These are phyloP conservation scores for Phycomyces nitens DNA, from an alignment of 192 early-diverging fungal species.

Conservation along the genomic window DNA sequence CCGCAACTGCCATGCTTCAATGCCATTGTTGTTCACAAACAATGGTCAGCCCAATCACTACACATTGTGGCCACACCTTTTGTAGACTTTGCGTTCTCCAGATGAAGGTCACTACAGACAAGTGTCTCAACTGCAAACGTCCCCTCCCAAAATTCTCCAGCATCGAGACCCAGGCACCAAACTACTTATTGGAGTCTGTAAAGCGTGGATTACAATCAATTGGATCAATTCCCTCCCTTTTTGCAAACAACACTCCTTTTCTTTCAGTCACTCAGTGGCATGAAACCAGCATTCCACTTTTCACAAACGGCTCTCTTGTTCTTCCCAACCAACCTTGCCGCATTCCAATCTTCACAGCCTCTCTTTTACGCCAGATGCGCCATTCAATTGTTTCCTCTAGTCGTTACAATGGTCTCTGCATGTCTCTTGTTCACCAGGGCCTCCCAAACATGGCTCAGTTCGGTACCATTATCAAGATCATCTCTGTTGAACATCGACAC, in stretches of 20 bases:
- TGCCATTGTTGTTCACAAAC: constrained; percentile 5
- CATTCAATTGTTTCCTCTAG: constrained; percentile 6
- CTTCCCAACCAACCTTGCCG: constrained; percentile 13
- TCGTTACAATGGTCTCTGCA: constrained; percentile 17
- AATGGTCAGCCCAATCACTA: constrained; percentile 11
- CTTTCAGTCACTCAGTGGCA: background rate
- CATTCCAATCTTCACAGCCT: constrained; percentile 6
- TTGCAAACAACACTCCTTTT: background rate
- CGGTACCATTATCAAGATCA: constrained; percentile 16
- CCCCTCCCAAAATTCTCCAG: constrained; percentile 17
- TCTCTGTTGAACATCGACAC: constrained; percentile 12
- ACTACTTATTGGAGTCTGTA: constrained; percentile 2
- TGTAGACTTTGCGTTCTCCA: constrained; percentile 20
- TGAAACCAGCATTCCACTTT: constrained; percentile 7
- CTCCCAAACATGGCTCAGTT: constrained; percentile 18
- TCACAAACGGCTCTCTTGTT: constrained; percentile 6
- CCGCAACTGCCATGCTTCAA: background rate
- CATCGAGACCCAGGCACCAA: constrained; percentile 10
- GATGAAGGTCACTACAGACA: constrained; percentile 7
- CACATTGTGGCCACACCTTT: constrained; percentile 18
- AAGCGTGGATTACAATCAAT: constrained; percentile 4
- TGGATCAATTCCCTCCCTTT: background rate
- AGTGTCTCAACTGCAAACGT: constrained; percentile 15
- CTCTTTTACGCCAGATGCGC: constrained; percentile 4
- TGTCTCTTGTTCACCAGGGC: constrained; percentile 12